Evolutionary conservation across 331 rosid species (phyloP).

Genomic region (Quercus lobata): DNA sequence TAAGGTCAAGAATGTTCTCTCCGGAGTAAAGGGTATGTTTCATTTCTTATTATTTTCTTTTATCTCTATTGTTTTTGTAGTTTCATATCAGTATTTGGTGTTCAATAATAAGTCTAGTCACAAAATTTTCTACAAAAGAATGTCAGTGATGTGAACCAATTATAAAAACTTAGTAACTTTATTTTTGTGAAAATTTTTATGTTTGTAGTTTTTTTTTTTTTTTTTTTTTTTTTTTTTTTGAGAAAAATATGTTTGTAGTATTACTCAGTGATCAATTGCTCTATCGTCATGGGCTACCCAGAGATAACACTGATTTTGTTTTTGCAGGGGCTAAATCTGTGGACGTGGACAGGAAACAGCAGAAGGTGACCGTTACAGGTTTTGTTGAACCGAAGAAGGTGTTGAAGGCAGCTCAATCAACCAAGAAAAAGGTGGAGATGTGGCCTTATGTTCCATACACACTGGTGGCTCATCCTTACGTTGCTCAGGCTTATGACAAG

Average conservation of each 20-base stretch:
- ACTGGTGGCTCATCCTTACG: constrained; percentile 73
- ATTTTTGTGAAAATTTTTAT: too few species aligned
- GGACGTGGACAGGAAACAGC: constrained; percentile 86
- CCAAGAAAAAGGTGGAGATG: constrained; percentile 88
- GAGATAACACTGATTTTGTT: background rate
- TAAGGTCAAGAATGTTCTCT: constrained; percentile 81
- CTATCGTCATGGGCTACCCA: background rate
- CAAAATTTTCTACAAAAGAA: too few species aligned
- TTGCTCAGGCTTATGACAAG: constrained; percentile 83
- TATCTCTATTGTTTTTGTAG: too few species aligned
- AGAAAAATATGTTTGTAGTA: too few species aligned
- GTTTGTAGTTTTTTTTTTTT: too few species aligned
- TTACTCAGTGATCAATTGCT: background rate
- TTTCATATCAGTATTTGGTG: too few species aligned
- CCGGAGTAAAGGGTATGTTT: constrained; percentile 67
- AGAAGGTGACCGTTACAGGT: constrained; percentile 89
- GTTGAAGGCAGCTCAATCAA: constrained; percentile 82
- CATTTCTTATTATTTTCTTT: background rate
- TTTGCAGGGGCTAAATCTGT: constrained; percentile 73
- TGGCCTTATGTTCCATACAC: constrained; percentile 94
- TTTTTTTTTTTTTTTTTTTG: too few species aligned
- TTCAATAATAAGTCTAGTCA: too few species aligned
- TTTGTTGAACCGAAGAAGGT: constrained; percentile 92
- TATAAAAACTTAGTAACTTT: too few species aligned
- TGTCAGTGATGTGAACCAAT: too few species aligned